phyloP scores from a whole-genome alignment of 176 grass and related monocot species.

The Rhynchospora tenuis region DNA sequence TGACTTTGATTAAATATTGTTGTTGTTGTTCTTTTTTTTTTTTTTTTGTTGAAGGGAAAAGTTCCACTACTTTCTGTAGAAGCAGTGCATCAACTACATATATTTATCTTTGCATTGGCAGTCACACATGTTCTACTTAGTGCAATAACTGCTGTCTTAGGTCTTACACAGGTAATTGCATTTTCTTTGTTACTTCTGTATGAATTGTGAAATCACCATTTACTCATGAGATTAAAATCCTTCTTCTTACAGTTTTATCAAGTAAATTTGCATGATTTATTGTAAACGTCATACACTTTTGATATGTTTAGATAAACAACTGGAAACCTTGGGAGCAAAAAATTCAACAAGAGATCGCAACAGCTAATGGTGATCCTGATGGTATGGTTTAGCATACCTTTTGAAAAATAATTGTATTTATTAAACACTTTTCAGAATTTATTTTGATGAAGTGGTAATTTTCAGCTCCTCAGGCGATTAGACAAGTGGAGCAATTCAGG shows the following conservation, averaged over 20 bases:
- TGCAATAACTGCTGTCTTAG: constrained; percentile 28
- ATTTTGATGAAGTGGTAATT: not conserved
- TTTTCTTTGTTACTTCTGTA: not conserved
- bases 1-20: not conserved
- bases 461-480: constrained; percentile 17
- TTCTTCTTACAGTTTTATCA: not conserved
- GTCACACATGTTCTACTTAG: constrained; percentile 39
- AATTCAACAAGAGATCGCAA: constrained; percentile 11
- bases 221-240: not conserved
- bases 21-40: not conserved
- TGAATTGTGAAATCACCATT: not conserved
- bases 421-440: not conserved
- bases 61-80: constrained; percentile 32
- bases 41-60: constrained; percentile 31
- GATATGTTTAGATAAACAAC: constrained; percentile 23
- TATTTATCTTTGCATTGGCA: constrained; percentile 48
- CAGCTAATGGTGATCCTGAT: not conserved
- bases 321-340: constrained; percentile 36
- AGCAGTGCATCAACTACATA: constrained; percentile 35
- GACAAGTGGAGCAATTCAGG: constrained; percentile 20
- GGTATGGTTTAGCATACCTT: constrained; percentile 12
- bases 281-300: not conserved
- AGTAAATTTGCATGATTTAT: not conserved
- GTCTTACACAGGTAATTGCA: constrained; percentile 29
- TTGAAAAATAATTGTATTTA: not conserved